These are phyloP conservation scores for Venturia asperata DNA, from an alignment of 2,329 filamentous ascomycete genomes.

Conservation along the genomic window DNA sequence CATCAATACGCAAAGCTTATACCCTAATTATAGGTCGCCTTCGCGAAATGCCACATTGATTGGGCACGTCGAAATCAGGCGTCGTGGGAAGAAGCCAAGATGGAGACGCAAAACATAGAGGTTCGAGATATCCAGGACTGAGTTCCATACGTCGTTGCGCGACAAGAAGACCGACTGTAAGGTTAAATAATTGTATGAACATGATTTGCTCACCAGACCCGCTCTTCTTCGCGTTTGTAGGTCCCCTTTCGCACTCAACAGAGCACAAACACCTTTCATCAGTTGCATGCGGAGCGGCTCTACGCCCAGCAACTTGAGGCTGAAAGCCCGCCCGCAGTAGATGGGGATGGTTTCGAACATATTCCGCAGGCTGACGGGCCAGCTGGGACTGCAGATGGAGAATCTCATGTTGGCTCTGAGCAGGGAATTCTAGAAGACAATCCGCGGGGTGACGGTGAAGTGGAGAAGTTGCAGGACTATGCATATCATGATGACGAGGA, in stretches of 20 bases:
- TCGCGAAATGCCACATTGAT: conserved; percentile 86
- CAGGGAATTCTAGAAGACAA: not conserved
- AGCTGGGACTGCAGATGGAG: not conserved
- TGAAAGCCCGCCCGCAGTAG: not conserved
- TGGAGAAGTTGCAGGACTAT: not conserved
- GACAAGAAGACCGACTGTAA: not conserved
- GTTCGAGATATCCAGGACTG: conserved; percentile 16
- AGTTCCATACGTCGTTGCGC: not conserved
- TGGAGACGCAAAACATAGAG: conserved; percentile 83
- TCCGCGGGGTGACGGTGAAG: not conserved
- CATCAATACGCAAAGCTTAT: not conserved
- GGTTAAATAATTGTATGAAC: not conserved
- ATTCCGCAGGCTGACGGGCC: not conserved
- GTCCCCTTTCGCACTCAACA: not conserved
- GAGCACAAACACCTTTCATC: not conserved
- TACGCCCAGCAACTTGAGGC: not conserved
- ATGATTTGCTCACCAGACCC: conserved; percentile 6
- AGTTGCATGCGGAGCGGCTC: not conserved
- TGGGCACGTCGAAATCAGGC: conserved; percentile 90
- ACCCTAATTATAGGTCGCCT: conserved; percentile 60
- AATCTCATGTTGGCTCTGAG: not conserved
- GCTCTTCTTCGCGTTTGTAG: not conserved
- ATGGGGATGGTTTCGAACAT: not conserved
- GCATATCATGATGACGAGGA: not conserved
- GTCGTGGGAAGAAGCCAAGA: conserved; percentile 84